Percentiles rank a stretch among this genome's conserved stretches.
These are phyloP conservation scores for Coelastrella sp. DNA, from an alignment of 139 green algal species.

Conservation along the genomic window DNA sequence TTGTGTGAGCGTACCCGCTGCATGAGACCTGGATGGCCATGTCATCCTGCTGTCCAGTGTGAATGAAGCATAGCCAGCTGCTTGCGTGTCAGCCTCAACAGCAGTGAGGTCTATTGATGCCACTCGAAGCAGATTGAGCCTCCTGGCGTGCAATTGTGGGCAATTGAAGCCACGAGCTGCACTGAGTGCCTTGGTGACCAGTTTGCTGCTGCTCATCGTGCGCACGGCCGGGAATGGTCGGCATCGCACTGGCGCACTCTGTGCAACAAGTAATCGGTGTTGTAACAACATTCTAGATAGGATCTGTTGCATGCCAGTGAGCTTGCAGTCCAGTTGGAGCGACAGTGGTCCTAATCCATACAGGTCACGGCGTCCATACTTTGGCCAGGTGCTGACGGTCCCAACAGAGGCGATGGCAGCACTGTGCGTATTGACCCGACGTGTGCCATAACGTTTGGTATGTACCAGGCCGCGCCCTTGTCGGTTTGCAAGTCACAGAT, in stretches of 20 bases:
- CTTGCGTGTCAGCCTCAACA: slow-evolving; percentile 4
- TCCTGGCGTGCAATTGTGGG: no score
- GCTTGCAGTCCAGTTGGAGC: no score
- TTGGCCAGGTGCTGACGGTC: no score
- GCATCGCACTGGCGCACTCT: background rate
- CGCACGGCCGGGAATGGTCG: background rate
- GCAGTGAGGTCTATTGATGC: background rate
- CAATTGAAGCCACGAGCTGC: background rate
- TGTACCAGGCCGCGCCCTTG: no score
- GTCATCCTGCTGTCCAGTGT: slow-evolving; percentile 51
- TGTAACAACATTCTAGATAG: background rate
- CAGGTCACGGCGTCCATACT: no score
- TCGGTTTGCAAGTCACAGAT: no score
- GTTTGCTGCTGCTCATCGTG: background rate
- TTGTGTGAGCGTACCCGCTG: slow-evolving; percentile 69
- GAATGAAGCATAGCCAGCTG: slow-evolving; percentile 19
- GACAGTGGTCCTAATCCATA: background rate
- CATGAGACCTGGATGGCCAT: slow-evolving; percentile 70
- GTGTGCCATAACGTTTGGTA: no score
- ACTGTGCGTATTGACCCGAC: no score
- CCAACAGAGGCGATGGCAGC: no score
- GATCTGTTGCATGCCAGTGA: background rate
- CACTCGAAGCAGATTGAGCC: background rate
- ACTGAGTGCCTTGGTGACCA: background rate
- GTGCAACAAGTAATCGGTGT: background rate